Evolutionary conservation across 2,329 filamentous ascomycete genomes (phyloP).

Genomic region (Chaetomium globosum): DNA sequence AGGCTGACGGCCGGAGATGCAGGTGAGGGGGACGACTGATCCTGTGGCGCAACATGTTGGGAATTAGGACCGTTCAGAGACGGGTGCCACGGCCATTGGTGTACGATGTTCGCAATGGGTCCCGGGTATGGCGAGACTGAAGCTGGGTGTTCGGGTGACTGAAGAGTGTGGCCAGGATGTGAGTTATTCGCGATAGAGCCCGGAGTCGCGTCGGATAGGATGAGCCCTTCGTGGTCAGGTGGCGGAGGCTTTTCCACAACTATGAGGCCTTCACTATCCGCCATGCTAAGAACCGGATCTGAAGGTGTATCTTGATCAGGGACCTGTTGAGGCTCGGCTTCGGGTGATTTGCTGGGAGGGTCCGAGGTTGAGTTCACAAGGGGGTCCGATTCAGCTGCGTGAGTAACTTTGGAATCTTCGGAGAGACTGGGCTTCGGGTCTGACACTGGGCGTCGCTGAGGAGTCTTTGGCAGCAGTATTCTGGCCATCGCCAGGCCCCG

Average conservation of each 20-base stretch:
- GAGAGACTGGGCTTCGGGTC: background rate
- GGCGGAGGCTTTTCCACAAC: slow-evolving; percentile 21
- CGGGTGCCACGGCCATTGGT: background rate
- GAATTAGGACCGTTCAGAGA: background rate
- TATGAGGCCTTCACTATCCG: slow-evolving; percentile 25
- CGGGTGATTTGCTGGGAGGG: background rate
- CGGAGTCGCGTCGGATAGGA: background rate
- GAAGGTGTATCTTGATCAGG: background rate
- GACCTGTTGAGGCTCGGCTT: background rate
- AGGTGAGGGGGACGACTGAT: background rate
- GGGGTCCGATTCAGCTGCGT: background rate
- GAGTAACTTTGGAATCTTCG: background rate
- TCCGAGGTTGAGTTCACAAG: background rate
- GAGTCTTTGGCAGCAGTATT: background rate
- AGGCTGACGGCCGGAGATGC: background rate
- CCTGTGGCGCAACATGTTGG: background rate
- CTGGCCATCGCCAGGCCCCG: background rate
- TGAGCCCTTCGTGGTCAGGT: slow-evolving; percentile 28
- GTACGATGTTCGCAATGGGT: background rate
- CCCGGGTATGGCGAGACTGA: slow-evolving; percentile 8
- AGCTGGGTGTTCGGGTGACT: background rate
- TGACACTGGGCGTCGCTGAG: background rate
- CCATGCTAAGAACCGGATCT: background rate
- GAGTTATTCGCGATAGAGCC: background rate
- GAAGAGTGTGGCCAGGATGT: background rate